Conservation (phyloP, 1,284 basidiomycete genomes). For the Leccinum cinnamomeum region DNA sequence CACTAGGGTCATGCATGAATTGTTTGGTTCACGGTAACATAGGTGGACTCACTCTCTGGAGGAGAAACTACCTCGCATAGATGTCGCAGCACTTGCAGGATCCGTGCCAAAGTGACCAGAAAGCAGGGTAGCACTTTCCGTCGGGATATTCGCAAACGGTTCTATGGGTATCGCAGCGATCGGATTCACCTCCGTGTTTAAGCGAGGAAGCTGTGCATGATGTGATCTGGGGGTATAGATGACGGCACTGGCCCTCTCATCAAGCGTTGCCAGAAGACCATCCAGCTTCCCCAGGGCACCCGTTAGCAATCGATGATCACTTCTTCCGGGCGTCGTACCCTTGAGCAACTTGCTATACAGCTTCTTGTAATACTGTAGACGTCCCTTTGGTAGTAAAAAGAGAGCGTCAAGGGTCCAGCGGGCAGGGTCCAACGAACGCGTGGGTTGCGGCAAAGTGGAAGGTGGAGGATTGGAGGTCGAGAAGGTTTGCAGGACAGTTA, state of each 20-base stretch:
- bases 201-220: slow-evolving; percentile 29
- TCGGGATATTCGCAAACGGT: slow-evolving; percentile 1
- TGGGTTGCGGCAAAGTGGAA: slow-evolving; percentile 40
- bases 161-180: slow-evolving; percentile 47
- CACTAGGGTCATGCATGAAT: slow-evolving; percentile 37
- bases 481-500: slow-evolving; percentile 68
- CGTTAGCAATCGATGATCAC: slow-evolving; percentile 82
- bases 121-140: slow-evolving; percentile 12
- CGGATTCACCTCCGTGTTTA: slow-evolving; percentile 43
- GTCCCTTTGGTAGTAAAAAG: slow-evolving; percentile 82
- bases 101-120: slow-evolving; percentile 34
- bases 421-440: slow-evolving; percentile 40
- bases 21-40: not conserved
- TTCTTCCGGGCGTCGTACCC: slow-evolving; percentile 85
- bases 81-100: slow-evolving; percentile 47
- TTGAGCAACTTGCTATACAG: slow-evolving; percentile 87
- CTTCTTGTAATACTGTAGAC: slow-evolving; percentile 92
- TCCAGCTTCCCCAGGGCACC: slow-evolving; percentile 85
- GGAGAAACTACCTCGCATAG: slow-evolving; percentile 49
- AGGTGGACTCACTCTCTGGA: slow-evolving; percentile 53
- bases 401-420: slow-evolving; percentile 86
- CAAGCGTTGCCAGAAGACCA: slow-evolving; percentile 65
- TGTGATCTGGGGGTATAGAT: slow-evolving; percentile 38
- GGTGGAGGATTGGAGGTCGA: slow-evolving; percentile 64
- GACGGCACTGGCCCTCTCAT: slow-evolving; percentile 51